Base-by-base conservation (phyloP, 305 asterid species). In the Fraxinus albicans region DNA sequence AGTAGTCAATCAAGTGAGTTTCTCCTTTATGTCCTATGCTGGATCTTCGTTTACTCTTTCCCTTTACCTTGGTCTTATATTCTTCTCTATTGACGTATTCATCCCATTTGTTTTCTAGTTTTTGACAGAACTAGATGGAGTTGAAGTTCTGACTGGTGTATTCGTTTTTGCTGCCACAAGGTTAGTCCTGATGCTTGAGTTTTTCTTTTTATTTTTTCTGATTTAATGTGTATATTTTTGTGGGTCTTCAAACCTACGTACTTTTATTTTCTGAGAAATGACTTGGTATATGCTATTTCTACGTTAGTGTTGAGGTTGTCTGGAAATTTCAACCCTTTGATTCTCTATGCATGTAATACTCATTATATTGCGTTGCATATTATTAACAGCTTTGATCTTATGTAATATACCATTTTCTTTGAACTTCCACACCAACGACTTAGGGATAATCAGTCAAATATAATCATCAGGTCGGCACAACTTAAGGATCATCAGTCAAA, bases 101-200 rank as follows among this genome's bases (percentile, higher is more conserved):
- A 81, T 80, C 78, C 36, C 77, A 65, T 80, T 44, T 84, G 33
- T 85, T 42, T 82, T 19, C 88, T 91, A 93, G 96, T 96, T 96
- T 89, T 85, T 96, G 84, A 96, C 99, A 72, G 98, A 96, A 86
- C 90, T 96, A 84, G 98, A 96, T 82, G 98, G 99, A 73, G 98
- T 96, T 82, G 99, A 96, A 90, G 97, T 94, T 87, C 91, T 96
- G 89, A 91, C 96, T 5, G 99, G 99, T 83, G 99, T 96, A 33
- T 96, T 96, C 87, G 99, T 96, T 85, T 96, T 96, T 88, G 98
- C 98, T 83, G 98, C 99, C 77, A 93, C 99, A 19, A 96, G 97
- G 96, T 93, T 81, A 85, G 82, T 58, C 77, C 79, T 25, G 9
- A 63, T 63, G 42, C 76, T 72, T 25, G 29, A 21, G 27, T 47